Percentiles rank a stretch among this genome's conserved stretches.
These are phyloP conservation scores for Blastobotrys chiropterorum DNA, from an alignment of 805 yeast species.

Conservation along the genomic window DNA sequence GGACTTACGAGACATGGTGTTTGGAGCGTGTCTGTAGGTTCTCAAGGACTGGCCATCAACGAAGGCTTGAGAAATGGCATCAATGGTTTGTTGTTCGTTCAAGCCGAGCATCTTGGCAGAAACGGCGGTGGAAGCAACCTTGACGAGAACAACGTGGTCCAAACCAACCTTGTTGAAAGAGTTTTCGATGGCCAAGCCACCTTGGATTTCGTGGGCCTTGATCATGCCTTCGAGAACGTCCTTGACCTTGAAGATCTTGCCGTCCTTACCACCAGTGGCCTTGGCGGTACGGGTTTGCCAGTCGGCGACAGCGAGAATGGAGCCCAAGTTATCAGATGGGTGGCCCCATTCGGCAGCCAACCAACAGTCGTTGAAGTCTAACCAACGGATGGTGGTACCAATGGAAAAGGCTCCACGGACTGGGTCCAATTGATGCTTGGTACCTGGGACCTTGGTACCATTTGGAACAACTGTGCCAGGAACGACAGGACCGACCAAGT, in stretches of 20 bases:
- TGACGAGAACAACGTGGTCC: slow-evolving; percentile 54
- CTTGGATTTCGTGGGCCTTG: slow-evolving; percentile 60
- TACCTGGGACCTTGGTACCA: slow-evolving; percentile 52
- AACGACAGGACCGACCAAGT: slow-evolving; percentile 49
- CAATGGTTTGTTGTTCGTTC: slow-evolving; percentile 44
- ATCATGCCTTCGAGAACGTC: slow-evolving; percentile 54
- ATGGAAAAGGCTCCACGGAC: slow-evolving; percentile 52
- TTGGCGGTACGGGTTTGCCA: slow-evolving; percentile 43
- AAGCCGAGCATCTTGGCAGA: slow-evolving; percentile 51
- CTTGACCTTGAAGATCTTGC: slow-evolving; percentile 39
- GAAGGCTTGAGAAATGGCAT: slow-evolving; percentile 54
- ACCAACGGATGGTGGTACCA: slow-evolving; percentile 54
- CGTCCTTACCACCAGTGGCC: slow-evolving; percentile 35
- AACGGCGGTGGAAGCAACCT: slow-evolving; percentile 56
- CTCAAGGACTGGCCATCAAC: slow-evolving; percentile 55
- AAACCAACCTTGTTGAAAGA: slow-evolving; percentile 54
- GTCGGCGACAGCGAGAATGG: slow-evolving; percentile 54
- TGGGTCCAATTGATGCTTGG: slow-evolving; percentile 46
- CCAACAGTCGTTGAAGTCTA: slow-evolving; percentile 61
- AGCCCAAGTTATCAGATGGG: slow-evolving; percentile 57
- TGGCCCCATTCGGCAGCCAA: slow-evolving; percentile 68
- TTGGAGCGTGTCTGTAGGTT: slow-evolving; percentile 60
- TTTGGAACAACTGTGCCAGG: slow-evolving; percentile 51
- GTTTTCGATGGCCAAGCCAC: slow-evolving; percentile 52
- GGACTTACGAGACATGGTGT: slow-evolving; percentile 56